phyloP scores from a whole-genome alignment of 495 filamentous ascomycete genomes.

The Lasiosphaeria miniovina region DNA sequence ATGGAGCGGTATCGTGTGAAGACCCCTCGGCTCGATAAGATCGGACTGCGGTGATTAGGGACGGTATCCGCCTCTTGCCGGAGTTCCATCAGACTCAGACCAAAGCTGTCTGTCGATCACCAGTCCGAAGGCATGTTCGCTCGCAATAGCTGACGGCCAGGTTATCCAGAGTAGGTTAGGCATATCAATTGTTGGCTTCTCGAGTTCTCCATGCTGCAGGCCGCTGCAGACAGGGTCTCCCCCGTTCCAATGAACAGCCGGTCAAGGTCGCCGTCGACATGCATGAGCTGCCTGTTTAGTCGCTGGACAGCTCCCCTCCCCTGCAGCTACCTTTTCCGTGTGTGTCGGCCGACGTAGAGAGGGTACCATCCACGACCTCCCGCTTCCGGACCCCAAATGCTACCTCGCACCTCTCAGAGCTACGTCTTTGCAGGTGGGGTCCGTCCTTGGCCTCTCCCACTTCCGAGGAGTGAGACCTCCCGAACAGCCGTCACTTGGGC shows the following conservation, averaged over 20 bases:
- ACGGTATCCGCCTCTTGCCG: neutral
- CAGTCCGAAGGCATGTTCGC: slow-evolving; percentile 9
- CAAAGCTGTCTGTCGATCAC: slow-evolving; percentile 13
- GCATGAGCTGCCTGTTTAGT: slow-evolving; percentile 38
- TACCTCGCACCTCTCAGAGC: slow-evolving; percentile 17
- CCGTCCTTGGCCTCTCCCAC: slow-evolving; percentile 29
- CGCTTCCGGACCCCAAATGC: slow-evolving; percentile 24
- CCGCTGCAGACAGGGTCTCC: slow-evolving; percentile 22
- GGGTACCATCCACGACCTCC: slow-evolving; percentile 13
- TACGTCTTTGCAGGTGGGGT: slow-evolving; percentile 23
- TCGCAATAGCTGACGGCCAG: slow-evolving; percentile 12
- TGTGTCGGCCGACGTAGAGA: slow-evolving; percentile 27
- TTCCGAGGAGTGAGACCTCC: slow-evolving; percentile 40
- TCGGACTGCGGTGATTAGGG: slow-evolving; percentile 5
- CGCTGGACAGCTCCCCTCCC: slow-evolving; percentile 29
- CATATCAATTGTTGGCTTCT: slow-evolving; percentile 17
- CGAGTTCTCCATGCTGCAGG: slow-evolving; percentile 27
- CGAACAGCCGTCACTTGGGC: slow-evolving; percentile 33
- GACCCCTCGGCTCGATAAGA: neutral
- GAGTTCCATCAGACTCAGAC: neutral
- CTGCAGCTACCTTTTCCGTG: slow-evolving; percentile 33
- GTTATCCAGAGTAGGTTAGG: slow-evolving; percentile 22
- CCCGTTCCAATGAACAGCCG: slow-evolving; percentile 31
- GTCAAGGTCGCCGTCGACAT: slow-evolving; percentile 22
- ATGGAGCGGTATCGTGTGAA: neutral